These are phyloP conservation scores for Triticum dicoccoides DNA, from an alignment of 176 grass and related monocot genomes.

Conservation along the genomic window DNA sequence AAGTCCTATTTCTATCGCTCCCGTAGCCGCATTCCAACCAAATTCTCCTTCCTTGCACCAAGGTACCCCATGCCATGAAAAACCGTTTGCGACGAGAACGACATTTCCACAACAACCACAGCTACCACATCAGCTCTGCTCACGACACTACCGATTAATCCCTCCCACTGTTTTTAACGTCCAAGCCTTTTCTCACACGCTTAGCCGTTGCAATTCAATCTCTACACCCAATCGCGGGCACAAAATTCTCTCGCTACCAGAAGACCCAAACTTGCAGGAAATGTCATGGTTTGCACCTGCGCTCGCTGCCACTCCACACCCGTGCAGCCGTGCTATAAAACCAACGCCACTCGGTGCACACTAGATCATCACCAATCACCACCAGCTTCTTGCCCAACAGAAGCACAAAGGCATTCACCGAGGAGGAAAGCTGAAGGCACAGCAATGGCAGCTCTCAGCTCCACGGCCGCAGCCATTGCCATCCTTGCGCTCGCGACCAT, in stretches of 20 bases:
- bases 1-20: not conserved
- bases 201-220: slow-evolving; percentile 27
- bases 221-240: slow-evolving; percentile 35
- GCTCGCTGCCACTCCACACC: not conserved
- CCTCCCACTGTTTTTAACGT: not conserved
- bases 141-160: not conserved
- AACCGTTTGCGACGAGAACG: not conserved
- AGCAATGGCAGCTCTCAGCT: slow-evolving; percentile 52
- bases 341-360: not conserved
- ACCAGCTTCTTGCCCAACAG: not conserved
- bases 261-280: slow-evolving; percentile 52
- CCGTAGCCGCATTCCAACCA: not conserved
- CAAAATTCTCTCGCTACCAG: not conserved
- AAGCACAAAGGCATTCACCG: not conserved
- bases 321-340: slow-evolving; percentile 34
- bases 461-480: not conserved
- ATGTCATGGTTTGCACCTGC: slow-evolving; percentile 10
- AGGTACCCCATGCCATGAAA: slow-evolving; percentile 11
- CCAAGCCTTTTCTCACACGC: slow-evolving; percentile 36
- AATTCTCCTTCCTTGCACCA: not conserved
- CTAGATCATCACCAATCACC: not conserved
- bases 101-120: slow-evolving; percentile 47
- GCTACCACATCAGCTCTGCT: slow-evolving; percentile 14
- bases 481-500: slow-evolving; percentile 7
- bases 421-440: not conserved